Base-by-base conservation (phyloP, 805 yeast genomes). In the Candida odintsovae region DNA sequence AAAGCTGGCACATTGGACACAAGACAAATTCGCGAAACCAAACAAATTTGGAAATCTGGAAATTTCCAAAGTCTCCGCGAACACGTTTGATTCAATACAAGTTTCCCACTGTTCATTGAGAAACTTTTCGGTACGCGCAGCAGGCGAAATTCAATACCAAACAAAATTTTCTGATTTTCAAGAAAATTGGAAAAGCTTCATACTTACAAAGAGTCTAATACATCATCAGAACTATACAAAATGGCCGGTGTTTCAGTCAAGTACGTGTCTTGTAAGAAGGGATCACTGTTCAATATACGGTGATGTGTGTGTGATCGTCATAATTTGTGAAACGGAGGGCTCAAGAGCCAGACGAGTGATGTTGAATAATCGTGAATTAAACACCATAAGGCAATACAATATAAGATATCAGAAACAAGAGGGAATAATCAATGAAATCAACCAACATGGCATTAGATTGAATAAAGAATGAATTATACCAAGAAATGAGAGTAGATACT, bases 171-270 rank as follows among this genome's bases (percentile, higher is more conserved):
- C 36, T 12, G 33, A 33, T 44, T 43, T 43, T 47, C 42, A 37
- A 31, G 37, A 44, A 50, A 47, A 44, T 16, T 36, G 13, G 36
- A 35, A 21, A 18, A 35, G 25, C 40, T 33, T 36, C 39, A 42
- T 18, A 25, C 13, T 42, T 25, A 33, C 20, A 25, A 13, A 18
- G 36, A 33, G 36, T 33, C 20, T 16, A 33, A 33, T 23, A 43
- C 31, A 47, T 36, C 46, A 43, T 44, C 42, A 42, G 42, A 23
- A 37, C 41, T 74, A 80, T 35, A 37, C 58, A 58, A 77, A 68
- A 89, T 89, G 96, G 86, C 95, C 82, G 96, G 96, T 87, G 90
- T 84, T 83, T 83, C 96, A 80, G 96, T 89, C 75, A 88, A 92
- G 96, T 87, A 86, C 70, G 95, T 86, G 58, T 39, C 18, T 6